Evolutionary conservation across 192 early-diverging fungal species (phyloP).

Genomic region (Backusella tuberculispora): DNA sequence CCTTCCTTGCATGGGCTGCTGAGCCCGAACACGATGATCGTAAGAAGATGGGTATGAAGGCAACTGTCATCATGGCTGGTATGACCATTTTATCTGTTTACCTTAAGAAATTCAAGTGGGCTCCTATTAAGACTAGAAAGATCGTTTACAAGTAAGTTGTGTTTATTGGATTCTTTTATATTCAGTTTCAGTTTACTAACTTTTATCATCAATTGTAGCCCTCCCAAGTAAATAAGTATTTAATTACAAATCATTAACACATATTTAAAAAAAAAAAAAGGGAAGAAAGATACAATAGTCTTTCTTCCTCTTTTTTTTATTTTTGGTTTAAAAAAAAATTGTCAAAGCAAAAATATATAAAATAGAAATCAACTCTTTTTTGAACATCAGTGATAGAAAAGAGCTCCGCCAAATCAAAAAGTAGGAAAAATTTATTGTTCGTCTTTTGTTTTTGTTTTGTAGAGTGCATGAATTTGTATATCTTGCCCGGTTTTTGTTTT

Average conservation of each 20-base stretch:
- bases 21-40: constrained; percentile 97
- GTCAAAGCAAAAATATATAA: constrained; percentile 8
- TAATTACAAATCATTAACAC: constrained; percentile 6
- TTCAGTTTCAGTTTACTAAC: not conserved
- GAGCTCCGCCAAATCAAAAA: not conserved
- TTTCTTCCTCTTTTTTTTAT: not conserved
- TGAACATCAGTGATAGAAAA: constrained; percentile 2
- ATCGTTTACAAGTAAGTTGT: constrained; percentile 69
- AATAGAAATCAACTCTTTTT: constrained; percentile 15
- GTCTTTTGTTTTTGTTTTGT: not conserved
- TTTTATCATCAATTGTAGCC: constrained; percentile 20
- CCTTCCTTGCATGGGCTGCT: constrained; percentile 92
- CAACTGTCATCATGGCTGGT: constrained; percentile 68
- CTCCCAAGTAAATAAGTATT: constrained; percentile 37
- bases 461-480: not conserved
- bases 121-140: constrained; percentile 91
- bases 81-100: constrained; percentile 82
- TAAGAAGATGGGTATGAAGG: constrained; percentile 96
- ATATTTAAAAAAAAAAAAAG: constrained; percentile 5
- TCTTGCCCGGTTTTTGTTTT: not conserved
- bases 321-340: constrained; percentile 1
- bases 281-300: not conserved
- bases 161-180: not conserved
- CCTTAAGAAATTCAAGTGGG: constrained; percentile 94
- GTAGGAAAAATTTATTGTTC: too few relatives aligned